phyloP scores from a whole-genome alignment of 164 flowering plant genomes.

The Vitis rupestris region DNA sequence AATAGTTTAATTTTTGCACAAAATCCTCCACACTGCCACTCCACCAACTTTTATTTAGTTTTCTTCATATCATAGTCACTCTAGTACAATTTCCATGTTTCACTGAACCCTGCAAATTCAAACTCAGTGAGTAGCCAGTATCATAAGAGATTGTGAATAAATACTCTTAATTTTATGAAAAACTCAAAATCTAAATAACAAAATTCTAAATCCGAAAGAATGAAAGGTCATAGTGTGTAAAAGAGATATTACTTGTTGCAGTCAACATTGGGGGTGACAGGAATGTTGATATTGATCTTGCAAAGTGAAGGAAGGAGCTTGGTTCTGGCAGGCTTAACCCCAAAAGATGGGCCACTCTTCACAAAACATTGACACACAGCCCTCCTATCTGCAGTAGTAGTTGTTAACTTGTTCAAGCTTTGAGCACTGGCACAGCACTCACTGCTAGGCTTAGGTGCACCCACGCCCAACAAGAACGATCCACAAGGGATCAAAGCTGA shows the following conservation, averaged over 20 bases:
- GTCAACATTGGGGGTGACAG: constrained; percentile 32
- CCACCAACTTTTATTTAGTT: no score
- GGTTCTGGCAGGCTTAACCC: constrained; percentile 30
- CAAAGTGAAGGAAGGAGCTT: constrained; percentile 33
- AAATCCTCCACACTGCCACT: no score
- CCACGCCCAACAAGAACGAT: constrained; percentile 26
- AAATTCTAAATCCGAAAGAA: no score
- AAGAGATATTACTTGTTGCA: constrained; percentile 36
- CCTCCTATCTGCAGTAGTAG: constrained; percentile 18
- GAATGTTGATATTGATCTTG: constrained; percentile 25
- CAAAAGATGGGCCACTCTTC: constrained; percentile 27
- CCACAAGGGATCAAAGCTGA: constrained; percentile 38
- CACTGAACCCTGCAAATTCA: no score
- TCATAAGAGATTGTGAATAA: no score
- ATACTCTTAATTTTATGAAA: no score
- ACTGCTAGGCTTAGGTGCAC: constrained; percentile 20
- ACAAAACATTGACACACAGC: constrained; percentile 41
- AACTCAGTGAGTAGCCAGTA: no score
- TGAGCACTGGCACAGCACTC: constrained; percentile 35
- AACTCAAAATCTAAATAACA: no score
- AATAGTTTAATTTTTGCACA: no score
- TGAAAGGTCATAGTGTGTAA: neutral
- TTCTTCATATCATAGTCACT: no score
- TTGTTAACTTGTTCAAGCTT: constrained; percentile 23
- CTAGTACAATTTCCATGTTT: no score